Evolutionary conservation across 177 flowering plant genomes (phyloP).

Genomic region (Tripterygium wilfordii): DNA sequence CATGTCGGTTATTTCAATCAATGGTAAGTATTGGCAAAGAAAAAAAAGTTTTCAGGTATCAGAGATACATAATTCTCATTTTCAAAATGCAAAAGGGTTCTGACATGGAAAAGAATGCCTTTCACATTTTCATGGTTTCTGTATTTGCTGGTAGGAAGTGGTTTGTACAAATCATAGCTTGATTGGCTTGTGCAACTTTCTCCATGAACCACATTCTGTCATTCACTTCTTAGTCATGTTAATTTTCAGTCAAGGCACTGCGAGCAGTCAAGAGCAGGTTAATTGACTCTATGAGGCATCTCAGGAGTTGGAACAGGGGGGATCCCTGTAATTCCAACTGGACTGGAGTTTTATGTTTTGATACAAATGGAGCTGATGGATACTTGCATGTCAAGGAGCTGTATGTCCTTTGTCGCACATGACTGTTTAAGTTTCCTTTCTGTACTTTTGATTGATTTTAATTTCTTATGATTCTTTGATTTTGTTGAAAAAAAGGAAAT

Average conservation of each 20-base stretch:
- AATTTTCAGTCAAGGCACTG: conserved; percentile 56
- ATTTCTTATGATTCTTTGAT: not conserved
- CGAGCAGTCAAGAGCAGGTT: conserved; percentile 36
- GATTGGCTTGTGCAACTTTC: too few relatives aligned
- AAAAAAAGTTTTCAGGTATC: too few relatives aligned
- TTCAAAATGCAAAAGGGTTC: too few relatives aligned
- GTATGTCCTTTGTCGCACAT: conserved; percentile 30
- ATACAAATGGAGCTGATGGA: conserved; percentile 35
- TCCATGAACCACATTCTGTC: not conserved
- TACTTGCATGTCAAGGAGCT: conserved; percentile 53
- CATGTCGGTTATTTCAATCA: too few relatives aligned
- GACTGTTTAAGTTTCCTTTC: not conserved
- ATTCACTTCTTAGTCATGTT: not conserved
- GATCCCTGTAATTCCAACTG: conserved; percentile 84
- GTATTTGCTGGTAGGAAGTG: too few relatives aligned
- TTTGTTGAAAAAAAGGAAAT: too few relatives aligned
- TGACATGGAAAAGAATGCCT: too few relatives aligned
- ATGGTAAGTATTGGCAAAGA: too few relatives aligned
- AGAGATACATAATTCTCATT: too few relatives aligned
- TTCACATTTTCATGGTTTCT: too few relatives aligned
- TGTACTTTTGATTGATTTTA: not conserved
- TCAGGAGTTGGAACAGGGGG: conserved; percentile 48
- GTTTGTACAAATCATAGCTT: too few relatives aligned
- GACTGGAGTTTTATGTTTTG: conserved; percentile 59
- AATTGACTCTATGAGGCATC: conserved; percentile 42